Base-by-base conservation (phyloP, 2,329 filamentous ascomycete genomes). In the Aureobasidium sp. region DNA sequence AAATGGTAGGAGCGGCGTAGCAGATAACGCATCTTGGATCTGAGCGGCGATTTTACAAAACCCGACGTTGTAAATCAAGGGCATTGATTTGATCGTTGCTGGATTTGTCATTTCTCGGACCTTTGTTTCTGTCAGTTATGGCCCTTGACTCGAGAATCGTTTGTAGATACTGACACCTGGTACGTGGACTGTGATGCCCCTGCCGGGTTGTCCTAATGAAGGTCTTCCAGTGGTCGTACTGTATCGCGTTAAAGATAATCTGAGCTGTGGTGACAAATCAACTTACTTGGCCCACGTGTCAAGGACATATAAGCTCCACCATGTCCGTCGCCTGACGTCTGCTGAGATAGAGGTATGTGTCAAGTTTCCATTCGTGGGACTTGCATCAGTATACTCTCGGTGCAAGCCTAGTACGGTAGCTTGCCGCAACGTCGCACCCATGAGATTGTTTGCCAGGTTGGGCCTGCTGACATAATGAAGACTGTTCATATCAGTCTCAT, bases 21-120 rank as follows among this genome's bases (percentile, higher is more conserved):
- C 88, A 20, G 91, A 91, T 3, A 95, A 84, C 61, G 89, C 86
- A 72, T 95, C 92, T 75, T 95, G 93, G 65, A 95, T 91, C 67
- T 89, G 87, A 0, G 92, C 93, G 25, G 91, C 90, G 67, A 95
- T 92, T 76, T 91, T 92, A 80, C 91, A 93, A 77, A 95, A 95
- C 59, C 90, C 89, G 69, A 93, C 91, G 75, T 93, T 93, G 77
- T 95, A 90, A 33, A 93, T 88, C 20, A 94, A 79, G 0, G 91
- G 91, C 5, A 94, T 83, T 64, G 92, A 88, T 64, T 89, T 89
- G 2, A 90, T 85, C 55, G 91, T 89, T 58, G 83, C 82, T 73
- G 85, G 71, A 67, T 76, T 76, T 42, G 78, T 73, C 18, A 74
- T 72, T 56, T 75, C 77, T 51, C 76, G 77, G 47, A 75, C 23